Percentiles rank a stretch among this genome's conserved stretches.
Evolutionary conservation across 768 basidiomycete genomes (phyloP).

Genomic region (Amanita thiersii): DNA sequence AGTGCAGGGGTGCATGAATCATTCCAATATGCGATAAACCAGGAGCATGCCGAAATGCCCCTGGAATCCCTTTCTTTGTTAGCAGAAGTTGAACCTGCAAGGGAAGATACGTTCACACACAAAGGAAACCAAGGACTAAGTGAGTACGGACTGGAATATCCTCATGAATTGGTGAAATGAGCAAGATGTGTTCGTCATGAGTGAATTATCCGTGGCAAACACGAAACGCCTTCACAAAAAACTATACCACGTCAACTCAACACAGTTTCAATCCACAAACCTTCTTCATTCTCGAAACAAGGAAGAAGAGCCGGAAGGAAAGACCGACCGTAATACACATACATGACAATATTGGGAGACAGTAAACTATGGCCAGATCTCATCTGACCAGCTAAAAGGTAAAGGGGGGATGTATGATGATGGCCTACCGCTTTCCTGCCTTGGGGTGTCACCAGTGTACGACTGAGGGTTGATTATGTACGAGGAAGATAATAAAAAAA

Average conservation of each 20-base stretch:
- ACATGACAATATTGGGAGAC: conserved; percentile 6
- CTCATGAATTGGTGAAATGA: background rate
- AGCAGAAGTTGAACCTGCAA: background rate
- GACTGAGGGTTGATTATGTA: background rate
- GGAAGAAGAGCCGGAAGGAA: conserved; percentile 1
- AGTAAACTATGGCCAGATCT: conserved; percentile 8
- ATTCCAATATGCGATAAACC: too few species aligned
- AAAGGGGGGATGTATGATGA: conserved; percentile 4
- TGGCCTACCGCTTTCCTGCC: conserved; percentile 6
- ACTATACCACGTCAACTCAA: conserved; percentile 5
- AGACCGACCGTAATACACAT: conserved; percentile 9
- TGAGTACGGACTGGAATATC: background rate
- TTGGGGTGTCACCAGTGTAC: background rate
- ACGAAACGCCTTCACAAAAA: too few species aligned
- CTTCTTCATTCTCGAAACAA: conserved; percentile 2
- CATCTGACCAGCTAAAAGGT: too few species aligned
- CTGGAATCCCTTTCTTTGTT: too few species aligned
- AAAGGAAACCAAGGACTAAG: background rate
- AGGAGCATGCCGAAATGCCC: too few species aligned
- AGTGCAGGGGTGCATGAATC: too few species aligned
- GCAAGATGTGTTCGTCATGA: too few species aligned
- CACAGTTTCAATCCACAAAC: conserved; percentile 4
- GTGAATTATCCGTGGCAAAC: too few species aligned
- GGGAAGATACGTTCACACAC: background rate
- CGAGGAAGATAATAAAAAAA: background rate